These are phyloP conservation scores for Tetracladium maxilliforme DNA, from an alignment of 2,329 filamentous ascomycete genomes.

Conservation along the genomic window DNA sequence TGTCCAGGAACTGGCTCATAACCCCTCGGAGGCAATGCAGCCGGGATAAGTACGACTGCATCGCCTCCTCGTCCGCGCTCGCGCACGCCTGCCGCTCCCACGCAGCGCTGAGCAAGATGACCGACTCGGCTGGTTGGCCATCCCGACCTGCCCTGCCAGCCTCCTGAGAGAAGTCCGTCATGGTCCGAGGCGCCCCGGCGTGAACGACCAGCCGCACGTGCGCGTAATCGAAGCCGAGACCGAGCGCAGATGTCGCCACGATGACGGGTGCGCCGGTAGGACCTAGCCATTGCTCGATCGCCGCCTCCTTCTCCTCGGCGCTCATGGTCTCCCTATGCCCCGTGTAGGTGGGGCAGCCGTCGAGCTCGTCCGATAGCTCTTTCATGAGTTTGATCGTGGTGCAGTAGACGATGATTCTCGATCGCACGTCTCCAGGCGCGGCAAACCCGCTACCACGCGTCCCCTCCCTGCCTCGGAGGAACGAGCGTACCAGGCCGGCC, in stretches of 20 bases:
- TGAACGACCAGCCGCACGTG: constrained; percentile 1
- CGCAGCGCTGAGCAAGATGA: constrained; percentile 2
- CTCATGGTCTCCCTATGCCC: too few species aligned
- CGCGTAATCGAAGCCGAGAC: constrained; percentile 1
- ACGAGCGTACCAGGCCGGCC: constrained; percentile 2
- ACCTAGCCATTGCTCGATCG: too few species aligned
- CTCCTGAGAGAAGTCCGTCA: constrained; percentile 5
- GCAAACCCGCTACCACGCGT: too few species aligned
- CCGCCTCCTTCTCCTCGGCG: too few species aligned
- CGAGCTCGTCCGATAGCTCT: too few species aligned
- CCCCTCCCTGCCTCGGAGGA: too few species aligned
- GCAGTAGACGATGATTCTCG: too few species aligned
- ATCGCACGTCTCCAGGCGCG: too few species aligned
- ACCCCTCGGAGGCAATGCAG: constrained; percentile 3
- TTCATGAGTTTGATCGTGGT: too few species aligned
- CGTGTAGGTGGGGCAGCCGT: too few species aligned
- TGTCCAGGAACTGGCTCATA: constrained; percentile 6
- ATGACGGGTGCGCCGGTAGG: too few species aligned
- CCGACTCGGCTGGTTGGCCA: constrained; percentile 3
- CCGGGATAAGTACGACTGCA: constrained; percentile 4
- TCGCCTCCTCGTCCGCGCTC: constrained; percentile 3
- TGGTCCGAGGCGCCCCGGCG: constrained; percentile 1
- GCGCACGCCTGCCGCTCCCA: constrained; percentile 1
- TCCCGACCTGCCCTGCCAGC: constrained; percentile 3
- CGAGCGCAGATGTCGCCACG: constrained; percentile 1